Conservation (phyloP, 73 alveolate species). For the Paramecium sonneborni region DNA sequence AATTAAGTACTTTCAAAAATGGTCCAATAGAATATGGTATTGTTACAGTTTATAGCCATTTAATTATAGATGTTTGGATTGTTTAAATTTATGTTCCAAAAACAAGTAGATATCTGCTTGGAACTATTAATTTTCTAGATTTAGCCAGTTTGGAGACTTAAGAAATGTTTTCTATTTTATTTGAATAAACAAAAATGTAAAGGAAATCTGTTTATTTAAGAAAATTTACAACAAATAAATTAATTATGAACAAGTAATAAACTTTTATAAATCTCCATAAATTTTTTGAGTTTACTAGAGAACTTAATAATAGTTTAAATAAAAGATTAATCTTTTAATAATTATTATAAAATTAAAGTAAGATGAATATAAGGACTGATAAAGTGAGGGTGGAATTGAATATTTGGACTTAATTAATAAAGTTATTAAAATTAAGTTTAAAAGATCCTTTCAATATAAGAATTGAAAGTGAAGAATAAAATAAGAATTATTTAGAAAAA, state of each 20-base stretch:
- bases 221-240: neutral
- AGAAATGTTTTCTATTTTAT: neutral
- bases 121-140: slow-evolving; percentile 31
- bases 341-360: neutral
- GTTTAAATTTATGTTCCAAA: slow-evolving; percentile 26
- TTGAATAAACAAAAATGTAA: neutral
- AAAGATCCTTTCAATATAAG: slow-evolving; percentile 7
- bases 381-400: neutral
- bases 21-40: slow-evolving; percentile 4
- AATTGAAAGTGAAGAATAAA: slow-evolving; percentile 33
- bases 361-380: neutral
- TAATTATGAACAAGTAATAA: neutral
- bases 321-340: neutral
- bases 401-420: neutral
- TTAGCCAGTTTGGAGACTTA: slow-evolving; percentile 16
- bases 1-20: neutral
- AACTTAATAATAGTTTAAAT: slow-evolving; percentile 11
- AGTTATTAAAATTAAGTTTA: neutral
- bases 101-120: slow-evolving; percentile 34
- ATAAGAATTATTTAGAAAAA: slow-evolving; percentile 23
- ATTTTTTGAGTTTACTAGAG: slow-evolving; percentile 45
- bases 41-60: slow-evolving; percentile 41
- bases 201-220: neutral
- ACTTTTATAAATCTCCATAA: slow-evolving; percentile 16
- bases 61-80: slow-evolving; percentile 33